Percentiles rank a stretch among this genome's conserved stretches.
These are phyloP conservation scores for Cryomyces minteri DNA, from an alignment of 495 filamentous ascomycete genomes.

Conservation along the genomic window DNA sequence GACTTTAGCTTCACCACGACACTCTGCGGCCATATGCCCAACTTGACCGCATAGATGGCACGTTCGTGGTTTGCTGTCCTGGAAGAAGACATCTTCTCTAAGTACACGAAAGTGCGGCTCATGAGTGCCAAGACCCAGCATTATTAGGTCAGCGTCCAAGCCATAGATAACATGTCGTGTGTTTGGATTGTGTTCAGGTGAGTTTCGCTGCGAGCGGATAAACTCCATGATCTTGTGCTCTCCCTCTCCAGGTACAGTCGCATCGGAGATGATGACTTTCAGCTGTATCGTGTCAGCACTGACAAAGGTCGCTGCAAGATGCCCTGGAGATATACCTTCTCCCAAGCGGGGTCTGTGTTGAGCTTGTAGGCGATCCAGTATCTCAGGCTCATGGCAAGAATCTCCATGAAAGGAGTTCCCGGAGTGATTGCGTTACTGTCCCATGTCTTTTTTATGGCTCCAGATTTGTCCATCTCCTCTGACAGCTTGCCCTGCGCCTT, in stretches of 20 bases:
- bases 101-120: conserved; percentile 95
- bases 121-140: conserved; percentile 92
- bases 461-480: conserved; percentile 35
- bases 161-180: conserved; percentile 83
- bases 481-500: conserved; percentile 32
- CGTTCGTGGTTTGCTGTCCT: conserved; percentile 59
- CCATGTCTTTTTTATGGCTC: conserved; percentile 78
- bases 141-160: conserved; percentile 86
- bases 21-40: conserved; percentile 72
- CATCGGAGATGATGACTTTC: conserved; percentile 97
- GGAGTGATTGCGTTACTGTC: conserved; percentile 97
- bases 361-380: conserved; percentile 97
- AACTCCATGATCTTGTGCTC: conserved; percentile 99
- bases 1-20: conserved; percentile 64
- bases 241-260: conserved; percentile 91
- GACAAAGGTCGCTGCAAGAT: too few relatives aligned
- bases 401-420: conserved; percentile 97
- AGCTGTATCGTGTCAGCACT: conserved; percentile 23
- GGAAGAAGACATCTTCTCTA: conserved; percentile 91
- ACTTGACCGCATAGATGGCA: conserved; percentile 81
- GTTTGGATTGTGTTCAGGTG: conserved; percentile 86
- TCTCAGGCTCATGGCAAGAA: conserved; percentile 72
- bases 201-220: conserved; percentile 77
- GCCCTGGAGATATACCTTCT: conserved; percentile 32
- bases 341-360: conserved; percentile 93